These are phyloP conservation scores for Pythium dissimile DNA, from an alignment of 352 stramenopile species.

Conservation along the genomic window DNA sequence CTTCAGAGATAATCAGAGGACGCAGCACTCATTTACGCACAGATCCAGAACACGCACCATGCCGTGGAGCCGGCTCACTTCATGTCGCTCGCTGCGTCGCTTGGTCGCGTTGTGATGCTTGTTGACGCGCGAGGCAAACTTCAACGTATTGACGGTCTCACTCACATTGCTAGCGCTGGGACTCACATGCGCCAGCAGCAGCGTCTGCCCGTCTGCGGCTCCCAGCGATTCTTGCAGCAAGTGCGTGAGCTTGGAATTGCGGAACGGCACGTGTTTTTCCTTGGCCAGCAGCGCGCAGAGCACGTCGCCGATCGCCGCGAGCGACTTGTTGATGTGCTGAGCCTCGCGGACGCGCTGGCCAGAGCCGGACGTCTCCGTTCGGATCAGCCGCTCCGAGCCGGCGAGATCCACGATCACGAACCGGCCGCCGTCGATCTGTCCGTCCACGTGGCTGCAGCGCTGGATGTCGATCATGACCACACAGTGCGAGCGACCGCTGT, in stretches of 20 bases:
- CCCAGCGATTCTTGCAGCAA: constrained; percentile 75
- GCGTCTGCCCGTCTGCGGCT: constrained; percentile 31
- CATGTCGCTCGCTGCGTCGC: constrained; percentile 47
- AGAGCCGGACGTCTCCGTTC: constrained; percentile 32
- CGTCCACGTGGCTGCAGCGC: constrained; percentile 41
- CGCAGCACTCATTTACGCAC: neutral
- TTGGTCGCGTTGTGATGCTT: constrained; percentile 36
- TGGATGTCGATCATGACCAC: constrained; percentile 57
- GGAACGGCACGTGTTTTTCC: constrained; percentile 81
- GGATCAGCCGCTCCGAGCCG: constrained; percentile 65
- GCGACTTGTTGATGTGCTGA: constrained; percentile 81
- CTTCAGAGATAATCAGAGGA: constrained; percentile 16
- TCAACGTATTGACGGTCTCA: constrained; percentile 76
- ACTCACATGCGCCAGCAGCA: constrained; percentile 70
- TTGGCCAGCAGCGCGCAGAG: constrained; percentile 60
- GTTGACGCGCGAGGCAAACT: constrained; percentile 66
- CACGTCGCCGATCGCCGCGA: constrained; percentile 71
- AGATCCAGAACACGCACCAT: constrained; percentile 31
- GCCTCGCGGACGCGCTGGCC: constrained; percentile 47
- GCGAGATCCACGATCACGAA: constrained; percentile 78
- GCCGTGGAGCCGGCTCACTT: constrained; percentile 56
- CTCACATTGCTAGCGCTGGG: constrained; percentile 41
- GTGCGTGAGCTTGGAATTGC: constrained; percentile 85
- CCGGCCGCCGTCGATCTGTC: constrained; percentile 36
- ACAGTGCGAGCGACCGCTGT: constrained; percentile 54